Evolutionary conservation across 352 stramenopile genomes (phyloP).

Genomic region (Phytophthora hibernalis): DNA sequence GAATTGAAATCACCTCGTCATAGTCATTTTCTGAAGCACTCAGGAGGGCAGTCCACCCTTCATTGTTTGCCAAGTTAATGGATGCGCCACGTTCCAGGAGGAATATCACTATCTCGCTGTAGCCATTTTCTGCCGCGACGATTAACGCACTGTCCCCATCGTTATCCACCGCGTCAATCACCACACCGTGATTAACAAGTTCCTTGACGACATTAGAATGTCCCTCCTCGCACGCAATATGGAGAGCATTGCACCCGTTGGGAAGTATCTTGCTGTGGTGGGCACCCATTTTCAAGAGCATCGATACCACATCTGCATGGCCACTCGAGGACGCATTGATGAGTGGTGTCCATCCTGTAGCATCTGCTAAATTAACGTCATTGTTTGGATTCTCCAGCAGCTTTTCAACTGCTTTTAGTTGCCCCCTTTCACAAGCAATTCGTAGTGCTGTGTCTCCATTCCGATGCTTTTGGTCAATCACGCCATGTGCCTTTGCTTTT

Average conservation of each 20-base stretch:
- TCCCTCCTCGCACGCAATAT: not conserved
- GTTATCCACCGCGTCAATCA: constrained; percentile 10
- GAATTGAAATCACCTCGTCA: not conserved
- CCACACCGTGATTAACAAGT: constrained; percentile 15
- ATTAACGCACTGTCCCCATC: constrained; percentile 12
- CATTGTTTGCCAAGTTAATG: not conserved
- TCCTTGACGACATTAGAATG: constrained; percentile 1
- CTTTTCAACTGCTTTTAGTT: constrained; percentile 15
- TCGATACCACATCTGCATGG: constrained; percentile 9
- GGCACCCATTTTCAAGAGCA: constrained; percentile 9
- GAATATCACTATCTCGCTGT: not conserved
- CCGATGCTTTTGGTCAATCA: constrained; percentile 26
- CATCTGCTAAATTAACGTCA: constrained; percentile 20
- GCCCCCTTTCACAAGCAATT: constrained; percentile 22
- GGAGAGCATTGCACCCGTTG: constrained; percentile 3
- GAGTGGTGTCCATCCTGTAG: constrained; percentile 6
- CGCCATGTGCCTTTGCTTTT: not conserved
- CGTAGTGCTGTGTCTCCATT: constrained; percentile 29
- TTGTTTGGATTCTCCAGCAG: constrained; percentile 20
- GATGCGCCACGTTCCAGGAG: not conserved
- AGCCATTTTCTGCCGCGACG: not conserved
- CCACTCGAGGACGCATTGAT: constrained; percentile 9
- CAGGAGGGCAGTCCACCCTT: not conserved
- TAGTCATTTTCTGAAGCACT: not conserved
- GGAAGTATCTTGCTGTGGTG: not conserved